Percentiles rank a stretch among this genome's conserved stretches.
These are phyloP conservation scores for Suhomyces kilbournensis DNA, from an alignment of 805 yeast genomes.

Conservation along the genomic window DNA sequence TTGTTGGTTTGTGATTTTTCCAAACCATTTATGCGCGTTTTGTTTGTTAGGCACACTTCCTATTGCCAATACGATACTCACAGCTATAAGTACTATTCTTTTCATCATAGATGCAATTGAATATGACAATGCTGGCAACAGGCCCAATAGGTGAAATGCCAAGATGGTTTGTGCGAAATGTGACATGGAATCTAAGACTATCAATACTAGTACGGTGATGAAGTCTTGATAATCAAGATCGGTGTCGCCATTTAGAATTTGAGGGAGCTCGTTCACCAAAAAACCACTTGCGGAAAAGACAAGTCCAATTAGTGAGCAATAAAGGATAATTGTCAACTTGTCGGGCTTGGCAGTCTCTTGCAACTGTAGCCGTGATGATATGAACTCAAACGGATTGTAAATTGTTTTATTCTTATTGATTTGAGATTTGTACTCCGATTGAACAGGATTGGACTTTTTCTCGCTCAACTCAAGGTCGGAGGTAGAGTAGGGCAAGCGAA, in stretches of 20 bases:
- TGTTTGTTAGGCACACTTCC: conserved; percentile 21
- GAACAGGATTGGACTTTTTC: conserved; percentile 4
- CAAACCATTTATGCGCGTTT: conserved; percentile 22
- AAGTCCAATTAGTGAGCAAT: conserved; percentile 74
- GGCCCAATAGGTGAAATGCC: conserved; percentile 77
- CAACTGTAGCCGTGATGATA: conserved; percentile 13
- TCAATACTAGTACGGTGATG: conserved; percentile 44
- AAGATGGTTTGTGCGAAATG: conserved; percentile 79
- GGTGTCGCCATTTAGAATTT: conserved; percentile 9
- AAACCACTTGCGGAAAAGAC: conserved; percentile 72
- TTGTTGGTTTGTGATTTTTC: conserved; percentile 45
- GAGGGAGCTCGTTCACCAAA: conserved; percentile 56
- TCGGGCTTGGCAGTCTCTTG: conserved; percentile 53
- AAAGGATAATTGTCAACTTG: conserved; percentile 74
- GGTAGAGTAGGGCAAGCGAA: conserved; percentile 30
- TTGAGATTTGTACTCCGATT: conserved; percentile 9
- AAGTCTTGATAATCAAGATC: conserved; percentile 6
- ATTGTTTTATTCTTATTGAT: conserved; percentile 16
- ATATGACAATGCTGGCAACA: conserved; percentile 79
- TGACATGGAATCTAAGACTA: conserved; percentile 65
- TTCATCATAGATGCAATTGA: conserved; percentile 86
- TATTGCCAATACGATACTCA: conserved; percentile 59
- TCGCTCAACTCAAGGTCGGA: conserved; percentile 33
- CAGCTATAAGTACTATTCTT: conserved; percentile 77
- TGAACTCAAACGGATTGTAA: conserved; percentile 20